Conservation (phyloP, 352 stramenopile species). For the Elongisporangium undulatum region DNA sequence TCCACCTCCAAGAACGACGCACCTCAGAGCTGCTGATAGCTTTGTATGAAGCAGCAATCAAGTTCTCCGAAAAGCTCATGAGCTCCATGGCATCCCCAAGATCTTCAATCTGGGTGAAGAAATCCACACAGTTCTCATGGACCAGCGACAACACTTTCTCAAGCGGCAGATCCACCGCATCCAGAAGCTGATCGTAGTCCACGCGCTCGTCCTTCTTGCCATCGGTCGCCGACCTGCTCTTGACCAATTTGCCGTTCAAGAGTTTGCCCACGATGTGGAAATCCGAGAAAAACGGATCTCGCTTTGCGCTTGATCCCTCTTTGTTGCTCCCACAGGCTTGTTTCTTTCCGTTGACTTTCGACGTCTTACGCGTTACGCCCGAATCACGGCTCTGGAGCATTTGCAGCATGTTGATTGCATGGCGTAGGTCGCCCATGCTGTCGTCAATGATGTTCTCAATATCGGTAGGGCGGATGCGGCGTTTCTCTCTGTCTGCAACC, state of each 20-base stretch:
- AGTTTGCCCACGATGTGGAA: slow-evolving; percentile 81
- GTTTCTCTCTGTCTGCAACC: slow-evolving; percentile 33
- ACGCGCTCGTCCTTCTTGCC: slow-evolving; percentile 7
- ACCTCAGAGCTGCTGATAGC: slow-evolving; percentile 45
- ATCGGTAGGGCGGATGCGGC: slow-evolving; percentile 15
- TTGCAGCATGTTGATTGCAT: slow-evolving; percentile 80
- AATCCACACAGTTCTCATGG: slow-evolving; percentile 66
- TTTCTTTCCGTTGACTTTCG: slow-evolving; percentile 6
- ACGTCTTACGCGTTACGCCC: not conserved
- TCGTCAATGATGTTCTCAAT: slow-evolving; percentile 50
- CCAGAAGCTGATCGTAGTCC: slow-evolving; percentile 46
- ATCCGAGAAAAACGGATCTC: slow-evolving; percentile 78
- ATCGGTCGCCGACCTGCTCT: slow-evolving; percentile 15
- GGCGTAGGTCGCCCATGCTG: slow-evolving; percentile 72
- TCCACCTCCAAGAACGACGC: slow-evolving; percentile 1
- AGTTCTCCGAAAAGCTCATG: slow-evolving; percentile 65
- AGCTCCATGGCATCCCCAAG: slow-evolving; percentile 50
- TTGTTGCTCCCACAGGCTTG: not conserved
- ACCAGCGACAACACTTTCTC: slow-evolving; percentile 61
- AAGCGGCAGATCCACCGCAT: slow-evolving; percentile 45
- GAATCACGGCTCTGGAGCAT: slow-evolving; percentile 17
- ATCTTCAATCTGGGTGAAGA: slow-evolving; percentile 76
- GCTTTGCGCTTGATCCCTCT: slow-evolving; percentile 8
- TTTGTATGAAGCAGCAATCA: slow-evolving; percentile 52
- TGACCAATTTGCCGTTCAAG: slow-evolving; percentile 53